Evolutionary conservation across 371 early-diverging fungal species (phyloP), one percentile per base, ranked within the genome.

Genomic region (Apophysomyces trapeziformis): DNA sequence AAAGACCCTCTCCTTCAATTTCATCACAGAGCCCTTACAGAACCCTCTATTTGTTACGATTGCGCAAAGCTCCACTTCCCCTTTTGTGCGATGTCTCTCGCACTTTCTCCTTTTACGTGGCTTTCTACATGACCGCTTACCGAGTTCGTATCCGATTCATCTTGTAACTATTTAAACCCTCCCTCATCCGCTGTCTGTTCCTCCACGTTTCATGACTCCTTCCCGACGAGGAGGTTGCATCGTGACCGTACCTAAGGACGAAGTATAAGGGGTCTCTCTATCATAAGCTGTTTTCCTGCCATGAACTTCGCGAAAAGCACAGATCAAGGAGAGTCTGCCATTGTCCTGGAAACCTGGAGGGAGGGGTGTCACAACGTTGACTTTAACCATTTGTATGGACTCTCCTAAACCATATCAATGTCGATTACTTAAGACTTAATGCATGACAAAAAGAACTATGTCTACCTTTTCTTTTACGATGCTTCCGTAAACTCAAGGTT

Each of bases 71-170:
- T 50, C 54, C 54, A 50, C 54, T 50, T 50, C 54, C 54, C 54
- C 54, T 50, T 50, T 50, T 21, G 54, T 50, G 16, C 32, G 54
- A 50, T 50, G 54, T 50, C 54, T 50, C 54, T 50, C 54, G 54
- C 54, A 50, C 21, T 50, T 50, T 50, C 54, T 50, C 54, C 54
- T 50, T 50, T 50, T 21, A 45, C 46, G 46, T 45, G 46, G 46
- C 46, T 13, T 45, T 45, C 46, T 50, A 16, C 54, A 50, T 50
- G 54, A 50, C 54, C 54, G 54, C 54, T 50, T 50, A 26, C 54
- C 54, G 54, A 50, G n/a, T 50, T 50, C 21, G 54, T 50, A 26
- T 50, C 54, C 54, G 21, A n/a, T 50, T 21, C 54, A 50, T 11
- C 54, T n/a, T 50, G 32, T 26, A 50, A 16, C 16, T 21, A 21